Percentiles rank a stretch among this genome's conserved stretches.
These are phyloP conservation scores for Fusarium sp. DNA, from an alignment of 2,329 filamentous ascomycete species.

Conservation along the genomic window DNA sequence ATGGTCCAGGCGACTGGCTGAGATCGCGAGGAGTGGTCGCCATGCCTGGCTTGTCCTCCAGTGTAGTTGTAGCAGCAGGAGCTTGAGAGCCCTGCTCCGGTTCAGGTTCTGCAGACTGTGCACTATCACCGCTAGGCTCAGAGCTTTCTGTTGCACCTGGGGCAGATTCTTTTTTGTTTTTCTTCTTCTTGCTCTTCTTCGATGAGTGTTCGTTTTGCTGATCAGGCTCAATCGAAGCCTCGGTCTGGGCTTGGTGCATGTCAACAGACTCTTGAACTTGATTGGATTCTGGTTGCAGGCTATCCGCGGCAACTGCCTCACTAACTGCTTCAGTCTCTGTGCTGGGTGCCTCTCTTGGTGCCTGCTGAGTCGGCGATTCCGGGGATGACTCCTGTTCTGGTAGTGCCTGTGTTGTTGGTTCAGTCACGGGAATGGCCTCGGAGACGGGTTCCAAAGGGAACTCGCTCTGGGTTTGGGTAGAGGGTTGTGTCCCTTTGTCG, in stretches of 20 bases:
- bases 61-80: not conserved
- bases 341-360: not conserved
- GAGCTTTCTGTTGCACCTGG: not conserved
- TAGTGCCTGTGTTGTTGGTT: not conserved
- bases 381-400: not conserved
- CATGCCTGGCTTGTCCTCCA: not conserved
- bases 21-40: not conserved
- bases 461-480: not conserved
- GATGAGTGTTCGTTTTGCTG: not conserved
- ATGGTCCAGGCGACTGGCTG: not conserved
- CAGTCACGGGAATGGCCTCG: not conserved
- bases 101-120: not conserved
- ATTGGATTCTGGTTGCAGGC: not conserved
- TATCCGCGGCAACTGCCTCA: not conserved
- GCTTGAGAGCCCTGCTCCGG: not conserved
- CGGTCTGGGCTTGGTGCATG: not conserved
- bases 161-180: not conserved
- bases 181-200: slow-evolving; percentile 23
- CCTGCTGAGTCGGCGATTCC: not conserved
- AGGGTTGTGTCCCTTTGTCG: not conserved
- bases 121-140: not conserved
- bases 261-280: not conserved
- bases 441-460: not conserved
- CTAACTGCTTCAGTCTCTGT: not conserved
- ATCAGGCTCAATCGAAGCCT: not conserved